Percentiles rank a stretch among this genome's conserved stretches.
Evolutionary conservation across 331 rosid species (phyloP).

Genomic region (Acacia concinna): DNA sequence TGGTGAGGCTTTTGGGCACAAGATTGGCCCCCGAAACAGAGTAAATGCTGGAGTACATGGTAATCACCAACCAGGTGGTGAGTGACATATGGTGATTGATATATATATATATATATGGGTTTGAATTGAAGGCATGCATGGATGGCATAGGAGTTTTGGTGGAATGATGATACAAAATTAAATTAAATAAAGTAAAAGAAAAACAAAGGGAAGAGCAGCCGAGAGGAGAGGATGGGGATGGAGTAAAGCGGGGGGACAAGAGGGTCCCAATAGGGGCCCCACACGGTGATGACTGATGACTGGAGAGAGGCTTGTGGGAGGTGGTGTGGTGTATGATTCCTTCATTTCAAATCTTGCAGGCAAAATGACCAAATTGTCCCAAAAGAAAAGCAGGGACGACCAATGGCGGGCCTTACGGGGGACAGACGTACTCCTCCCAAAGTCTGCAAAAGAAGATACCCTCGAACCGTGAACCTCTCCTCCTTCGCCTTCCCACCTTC

Average conservation of each 20-base stretch:
- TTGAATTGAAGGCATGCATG: no score
- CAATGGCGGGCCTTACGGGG: neutral
- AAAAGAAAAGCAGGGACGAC: neutral
- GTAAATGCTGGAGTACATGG: no score
- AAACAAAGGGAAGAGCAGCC: neutral
- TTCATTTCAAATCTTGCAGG: constrained; percentile 19
- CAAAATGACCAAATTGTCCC: neutral
- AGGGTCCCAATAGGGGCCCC: constrained; percentile 50
- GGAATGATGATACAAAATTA: no score
- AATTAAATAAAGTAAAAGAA: neutral
- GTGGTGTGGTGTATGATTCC: constrained; percentile 13
- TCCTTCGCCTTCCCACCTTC: neutral
- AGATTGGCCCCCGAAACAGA: neutral
- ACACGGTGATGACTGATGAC: neutral
- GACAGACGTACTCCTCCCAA: neutral
- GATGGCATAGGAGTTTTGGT: no score
- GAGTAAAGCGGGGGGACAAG: constrained; percentile 67
- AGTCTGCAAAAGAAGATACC: neutral
- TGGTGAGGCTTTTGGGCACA: neutral
- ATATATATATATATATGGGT: no score
- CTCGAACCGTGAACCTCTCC: no score
- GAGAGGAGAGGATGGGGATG: constrained; percentile 37
- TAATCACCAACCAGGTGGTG: no score
- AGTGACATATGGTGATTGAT: no score
- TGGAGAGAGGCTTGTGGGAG: constrained; percentile 35